A percentile compares a stretch with the other conserved stretches of the same genome.
These are phyloP conservation scores for Boehmeria nivea DNA, from an alignment of 306 rosid genomes.

Conservation along the genomic window DNA sequence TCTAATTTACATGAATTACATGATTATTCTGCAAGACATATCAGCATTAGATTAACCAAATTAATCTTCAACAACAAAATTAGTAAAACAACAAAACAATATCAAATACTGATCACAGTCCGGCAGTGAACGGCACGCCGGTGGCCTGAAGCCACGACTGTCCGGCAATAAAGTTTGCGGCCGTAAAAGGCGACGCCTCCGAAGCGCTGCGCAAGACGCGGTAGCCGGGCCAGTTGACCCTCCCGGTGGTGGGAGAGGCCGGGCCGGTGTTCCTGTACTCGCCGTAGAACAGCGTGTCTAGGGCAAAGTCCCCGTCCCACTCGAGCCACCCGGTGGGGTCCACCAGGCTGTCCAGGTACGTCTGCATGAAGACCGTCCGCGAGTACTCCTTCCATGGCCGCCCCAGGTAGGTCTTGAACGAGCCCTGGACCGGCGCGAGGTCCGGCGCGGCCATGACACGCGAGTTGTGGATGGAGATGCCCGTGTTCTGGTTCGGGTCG, in stretches of 20 bases:
- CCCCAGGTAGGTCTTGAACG: slow-evolving; percentile 23
- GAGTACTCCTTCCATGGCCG: slow-evolving; percentile 25
- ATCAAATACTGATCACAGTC: slow-evolving; percentile 10
- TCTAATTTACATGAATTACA: no score
- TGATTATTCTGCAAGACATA: no score
- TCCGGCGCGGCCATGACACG: slow-evolving; percentile 7
- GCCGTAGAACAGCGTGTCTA: background rate
- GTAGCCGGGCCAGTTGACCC: slow-evolving; percentile 19
- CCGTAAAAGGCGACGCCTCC: slow-evolving; percentile 34
- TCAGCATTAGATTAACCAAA: no score
- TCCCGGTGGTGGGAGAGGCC: background rate
- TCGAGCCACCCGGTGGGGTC: slow-evolving; percentile 14
- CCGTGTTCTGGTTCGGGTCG: slow-evolving; percentile 14
- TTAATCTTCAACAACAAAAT: background rate
- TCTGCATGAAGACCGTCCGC: slow-evolving; percentile 17
- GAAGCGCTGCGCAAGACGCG: slow-evolving; percentile 22
- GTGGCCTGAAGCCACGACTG: slow-evolving; percentile 43
- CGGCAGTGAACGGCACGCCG: slow-evolving; percentile 35
- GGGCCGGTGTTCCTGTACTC: slow-evolving; percentile 21
- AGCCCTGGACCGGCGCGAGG: background rate
- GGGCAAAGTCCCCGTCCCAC: background rate
- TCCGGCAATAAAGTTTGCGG: slow-evolving; percentile 41
- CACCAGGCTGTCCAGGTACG: slow-evolving; percentile 5
- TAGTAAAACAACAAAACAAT: background rate
- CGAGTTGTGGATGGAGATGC: slow-evolving; percentile 23